Evolutionary conservation across 805 yeast species (phyloP).

Genomic region (Candida taoyuanica): DNA sequence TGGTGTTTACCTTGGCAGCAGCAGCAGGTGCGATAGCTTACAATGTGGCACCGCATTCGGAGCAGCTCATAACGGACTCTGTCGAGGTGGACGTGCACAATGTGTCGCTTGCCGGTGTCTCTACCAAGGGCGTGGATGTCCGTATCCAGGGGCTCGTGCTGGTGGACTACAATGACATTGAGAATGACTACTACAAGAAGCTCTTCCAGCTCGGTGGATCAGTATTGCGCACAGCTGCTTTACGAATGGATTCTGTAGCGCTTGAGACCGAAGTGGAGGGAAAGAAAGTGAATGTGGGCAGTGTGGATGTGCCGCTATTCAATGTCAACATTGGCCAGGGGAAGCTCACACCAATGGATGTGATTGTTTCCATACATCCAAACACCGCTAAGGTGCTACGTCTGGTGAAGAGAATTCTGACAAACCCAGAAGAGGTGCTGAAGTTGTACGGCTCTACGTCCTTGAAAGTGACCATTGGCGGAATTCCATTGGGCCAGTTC

Average conservation of each 20-base stretch:
- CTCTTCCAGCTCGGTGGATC: constrained; percentile 33
- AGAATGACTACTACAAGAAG: constrained; percentile 21
- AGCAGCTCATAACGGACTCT: constrained; percentile 31
- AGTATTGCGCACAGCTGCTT: constrained; percentile 24
- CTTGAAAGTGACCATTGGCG: constrained; percentile 31
- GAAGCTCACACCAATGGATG: constrained; percentile 23
- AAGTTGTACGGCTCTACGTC: constrained; percentile 32
- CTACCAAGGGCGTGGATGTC: constrained; percentile 30
- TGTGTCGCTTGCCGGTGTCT: constrained; percentile 29
- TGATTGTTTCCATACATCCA: constrained; percentile 31
- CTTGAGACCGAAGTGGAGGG: constrained; percentile 25
- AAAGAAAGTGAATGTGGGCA: constrained; percentile 28
- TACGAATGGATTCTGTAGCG: constrained; percentile 30
- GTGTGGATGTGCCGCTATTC: constrained; percentile 31
- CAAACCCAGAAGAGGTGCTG: constrained; percentile 29
- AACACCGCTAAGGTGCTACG: constrained; percentile 30
- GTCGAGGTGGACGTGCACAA: constrained; percentile 29
- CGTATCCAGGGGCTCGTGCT: constrained; percentile 28
- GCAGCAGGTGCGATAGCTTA: constrained; percentile 2
- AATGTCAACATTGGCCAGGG: constrained; percentile 29
- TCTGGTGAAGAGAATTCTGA: constrained; percentile 29
- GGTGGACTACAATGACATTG: constrained; percentile 31
- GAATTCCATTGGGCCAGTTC: constrained; percentile 30
- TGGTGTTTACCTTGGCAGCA: background rate
- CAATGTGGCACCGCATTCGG: constrained; percentile 21